Evolutionary conservation across 495 filamentous ascomycete genomes (phyloP), one percentile per base, ranked within the genome.

Genomic region (Xylaria sp.): DNA sequence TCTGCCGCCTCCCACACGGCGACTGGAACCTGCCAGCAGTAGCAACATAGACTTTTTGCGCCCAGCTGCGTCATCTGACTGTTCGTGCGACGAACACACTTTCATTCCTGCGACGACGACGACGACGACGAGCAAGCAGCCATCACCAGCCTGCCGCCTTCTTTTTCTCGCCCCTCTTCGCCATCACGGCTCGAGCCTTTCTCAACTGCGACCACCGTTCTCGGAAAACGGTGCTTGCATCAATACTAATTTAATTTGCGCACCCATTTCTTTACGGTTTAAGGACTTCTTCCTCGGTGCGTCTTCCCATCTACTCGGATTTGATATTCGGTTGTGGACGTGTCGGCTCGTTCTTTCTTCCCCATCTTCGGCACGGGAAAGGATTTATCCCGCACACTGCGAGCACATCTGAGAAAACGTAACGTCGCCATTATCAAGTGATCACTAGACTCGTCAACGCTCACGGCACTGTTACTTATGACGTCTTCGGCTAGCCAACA

Each of bases 401-500:
- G 43, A 66, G 37, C 9, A 41, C n/a, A 50, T 46, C 55, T 61
- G 44, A 77, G 24, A 70, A 43, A 40, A 37, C 71, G 73, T 67
- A 72, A 72, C 72, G 65, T 75, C 75, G 37, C 21, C 55, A n/a
- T 41, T 67, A 66, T 76, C 74, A 76, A 75, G 76, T 76, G 74
- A 78, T 73, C 73, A 76, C 72, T 73, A 72, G 61, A 29, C 82
- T 85, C 80, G 81, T 83, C 80, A 79, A 83, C 81, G 77, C 82
- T 81, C 82, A 86, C 66, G 43, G 31, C 59, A 55, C 40, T 71
- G 68, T 76, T 68, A 77, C 81, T 78, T 82, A 86, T 86, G 84
- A 85, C 84, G 83, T 86, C 84, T 71, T 76, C 79, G 82, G 81
- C 80, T 74, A 82, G 83, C 81, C 82, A 87, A 76, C 80, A 82